phyloP scores from a whole-genome alignment of 176 grass and related monocot genomes.

The Raddia guianensis region DNA sequence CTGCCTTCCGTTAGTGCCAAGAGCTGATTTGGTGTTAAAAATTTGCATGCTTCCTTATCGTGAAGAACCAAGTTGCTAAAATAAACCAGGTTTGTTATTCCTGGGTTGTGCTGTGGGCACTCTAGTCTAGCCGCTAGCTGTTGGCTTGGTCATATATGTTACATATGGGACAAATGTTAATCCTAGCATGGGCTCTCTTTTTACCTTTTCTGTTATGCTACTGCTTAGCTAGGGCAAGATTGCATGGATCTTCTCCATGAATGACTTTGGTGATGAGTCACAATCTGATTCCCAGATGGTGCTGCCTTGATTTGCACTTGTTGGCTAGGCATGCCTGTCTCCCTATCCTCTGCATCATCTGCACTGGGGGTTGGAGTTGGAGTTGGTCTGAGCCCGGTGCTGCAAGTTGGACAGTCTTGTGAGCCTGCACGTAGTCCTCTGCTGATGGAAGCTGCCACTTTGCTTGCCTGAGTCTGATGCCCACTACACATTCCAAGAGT shows the following conservation, averaged over 20 bases:
- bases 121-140: constrained; percentile 33
- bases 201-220: constrained; percentile 44
- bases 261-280: constrained; percentile 52
- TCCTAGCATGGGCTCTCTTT: constrained; percentile 38
- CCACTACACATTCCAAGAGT: constrained; percentile 20
- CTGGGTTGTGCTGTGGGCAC: constrained; percentile 28
- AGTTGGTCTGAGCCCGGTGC: constrained; percentile 25
- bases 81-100: constrained; percentile 37
- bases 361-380: constrained; percentile 28
- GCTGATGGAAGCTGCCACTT: constrained; percentile 44
- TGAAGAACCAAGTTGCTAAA: constrained; percentile 41
- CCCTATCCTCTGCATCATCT: constrained; percentile 39
- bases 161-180: constrained; percentile 41
- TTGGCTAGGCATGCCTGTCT: constrained; percentile 38
- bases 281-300: constrained; percentile 46
- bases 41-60: constrained; percentile 50
- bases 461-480: constrained; percentile 27
- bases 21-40: constrained; percentile 47
- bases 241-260: constrained; percentile 51
- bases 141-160: constrained; percentile 36
- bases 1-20: constrained; percentile 37
- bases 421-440: constrained; percentile 50
- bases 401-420: constrained; percentile 42
- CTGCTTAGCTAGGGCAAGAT: constrained; percentile 51
- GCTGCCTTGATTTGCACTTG: constrained; percentile 61